Conservation (phyloP, 768 basidiomycete genomes). For the Cyathus striatus region DNA sequence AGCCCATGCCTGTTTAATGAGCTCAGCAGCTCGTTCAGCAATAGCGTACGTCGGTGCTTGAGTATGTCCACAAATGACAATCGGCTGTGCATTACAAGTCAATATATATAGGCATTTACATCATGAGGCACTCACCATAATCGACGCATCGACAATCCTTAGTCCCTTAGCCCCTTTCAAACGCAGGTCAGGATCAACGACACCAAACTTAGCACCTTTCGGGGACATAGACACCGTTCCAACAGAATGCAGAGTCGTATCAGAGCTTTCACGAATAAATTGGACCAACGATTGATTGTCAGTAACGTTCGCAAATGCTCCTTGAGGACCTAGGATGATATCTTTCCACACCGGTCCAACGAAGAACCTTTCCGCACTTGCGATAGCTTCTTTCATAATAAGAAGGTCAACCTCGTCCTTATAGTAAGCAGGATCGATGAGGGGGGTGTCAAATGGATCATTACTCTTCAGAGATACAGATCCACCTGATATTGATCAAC, state of each 20-base stretch:
- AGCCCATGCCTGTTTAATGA: constrained; percentile 13
- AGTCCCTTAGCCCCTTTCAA: constrained; percentile 31
- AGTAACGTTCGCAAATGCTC: not conserved
- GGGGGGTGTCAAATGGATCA: constrained; percentile 33
- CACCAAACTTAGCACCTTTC: constrained; percentile 18
- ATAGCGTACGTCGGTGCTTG: constrained; percentile 18
- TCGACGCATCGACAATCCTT: constrained; percentile 33
- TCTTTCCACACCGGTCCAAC: constrained; percentile 10
- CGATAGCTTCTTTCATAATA: constrained; percentile 14
- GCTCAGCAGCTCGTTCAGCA: constrained; percentile 22
- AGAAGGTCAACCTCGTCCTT: constrained; percentile 13
- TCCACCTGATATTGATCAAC: no score
- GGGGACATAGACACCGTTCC: constrained; percentile 30
- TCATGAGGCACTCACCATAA: constrained; percentile 3
- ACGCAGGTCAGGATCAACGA: constrained; percentile 30
- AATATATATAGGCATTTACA: not conserved
- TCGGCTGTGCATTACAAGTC: not conserved
- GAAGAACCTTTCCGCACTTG: constrained; percentile 10
- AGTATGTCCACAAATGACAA: constrained; percentile 12
- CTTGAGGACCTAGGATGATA: constrained; percentile 6
- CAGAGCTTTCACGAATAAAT: constrained; percentile 16
- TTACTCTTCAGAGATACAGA: constrained; percentile 27
- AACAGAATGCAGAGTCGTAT: constrained; percentile 26
- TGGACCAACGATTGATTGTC: constrained; percentile 20
- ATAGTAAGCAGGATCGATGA: constrained; percentile 32